Evolutionary conservation across 1,284 basidiomycete species (phyloP).

Genomic region (Porogramme epimiltina): DNA sequence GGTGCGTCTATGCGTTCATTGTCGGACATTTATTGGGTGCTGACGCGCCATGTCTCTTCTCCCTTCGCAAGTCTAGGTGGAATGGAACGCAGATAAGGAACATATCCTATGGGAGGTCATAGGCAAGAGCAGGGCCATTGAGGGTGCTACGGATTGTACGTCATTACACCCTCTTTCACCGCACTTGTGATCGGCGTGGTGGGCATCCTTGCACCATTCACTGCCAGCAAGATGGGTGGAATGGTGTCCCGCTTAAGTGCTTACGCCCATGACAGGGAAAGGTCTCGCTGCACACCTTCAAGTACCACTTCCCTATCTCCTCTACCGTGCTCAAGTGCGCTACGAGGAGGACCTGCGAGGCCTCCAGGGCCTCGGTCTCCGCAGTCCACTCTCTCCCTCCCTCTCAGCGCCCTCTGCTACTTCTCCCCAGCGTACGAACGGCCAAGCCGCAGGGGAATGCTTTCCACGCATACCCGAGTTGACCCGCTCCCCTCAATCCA

Average conservation of each 20-base stretch:
- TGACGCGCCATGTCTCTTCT: background rate
- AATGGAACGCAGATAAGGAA: constrained; percentile 81
- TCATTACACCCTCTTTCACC: constrained; percentile 12
- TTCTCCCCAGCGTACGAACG: constrained; percentile 8
- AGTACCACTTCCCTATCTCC: constrained; percentile 78
- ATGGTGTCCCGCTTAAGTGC: too few relatives aligned
- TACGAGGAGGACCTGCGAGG: constrained; percentile 82
- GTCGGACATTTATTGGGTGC: background rate
- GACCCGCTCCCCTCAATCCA: constrained; percentile 11
- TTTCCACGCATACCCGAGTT: constrained; percentile 22
- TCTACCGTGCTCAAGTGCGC: constrained; percentile 76
- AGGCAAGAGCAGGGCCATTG: constrained; percentile 67
- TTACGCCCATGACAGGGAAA: constrained; percentile 56
- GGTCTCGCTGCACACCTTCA: constrained; percentile 74
- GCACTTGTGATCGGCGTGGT: too few relatives aligned
- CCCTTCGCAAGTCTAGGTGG: constrained; percentile 51
- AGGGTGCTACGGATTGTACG: constrained; percentile 75
- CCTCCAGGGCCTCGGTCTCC: constrained; percentile 49
- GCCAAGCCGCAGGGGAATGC: constrained; percentile 15
- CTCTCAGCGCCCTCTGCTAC: constrained; percentile 34
- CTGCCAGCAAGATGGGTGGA: too few relatives aligned
- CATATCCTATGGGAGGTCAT: constrained; percentile 83
- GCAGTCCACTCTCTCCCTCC: constrained; percentile 26
- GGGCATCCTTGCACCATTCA: too few relatives aligned
- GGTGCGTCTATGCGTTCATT: constrained; percentile 44